A percentile compares a stretch with the other conserved stretches of the same genome.
phyloP scores from a whole-genome alignment of 768 basidiomycete genomes.

The Naganishia friedmannii region DNA sequence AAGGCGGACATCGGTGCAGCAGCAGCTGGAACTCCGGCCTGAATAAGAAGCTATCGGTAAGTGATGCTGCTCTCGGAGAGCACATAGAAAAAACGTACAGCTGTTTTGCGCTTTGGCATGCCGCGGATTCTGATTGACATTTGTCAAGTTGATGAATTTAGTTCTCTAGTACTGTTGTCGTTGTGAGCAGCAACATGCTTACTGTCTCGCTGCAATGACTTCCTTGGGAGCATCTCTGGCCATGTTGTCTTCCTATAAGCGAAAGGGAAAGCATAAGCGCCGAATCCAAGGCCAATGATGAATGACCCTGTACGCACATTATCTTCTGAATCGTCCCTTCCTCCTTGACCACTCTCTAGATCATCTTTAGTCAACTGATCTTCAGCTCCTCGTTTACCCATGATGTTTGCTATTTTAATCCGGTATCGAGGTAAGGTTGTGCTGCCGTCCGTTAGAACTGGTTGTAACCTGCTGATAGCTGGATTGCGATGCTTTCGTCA shows the following conservation, averaged over 20 bases:
- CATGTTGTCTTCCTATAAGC: conserved; percentile 1
- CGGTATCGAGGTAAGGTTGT: neutral
- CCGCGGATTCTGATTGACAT: conserved; percentile 37
- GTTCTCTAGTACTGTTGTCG: neutral
- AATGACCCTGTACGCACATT: neutral
- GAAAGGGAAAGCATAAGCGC: neutral
- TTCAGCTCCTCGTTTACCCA: conserved; percentile 50
- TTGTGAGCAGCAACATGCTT: neutral
- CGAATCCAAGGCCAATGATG: neutral
- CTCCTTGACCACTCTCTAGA: conserved; percentile 33
- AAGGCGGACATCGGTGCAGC: conserved; percentile 17
- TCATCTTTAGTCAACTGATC: conserved; percentile 47
- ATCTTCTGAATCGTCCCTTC: conserved; percentile 36
- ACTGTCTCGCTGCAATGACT: conserved; percentile 22
- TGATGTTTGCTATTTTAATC: conserved; percentile 9
- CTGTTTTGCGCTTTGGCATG: conserved; percentile 45
- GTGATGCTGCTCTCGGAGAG: neutral
- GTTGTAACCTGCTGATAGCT: neutral
- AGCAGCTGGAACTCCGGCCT: conserved; percentile 19
- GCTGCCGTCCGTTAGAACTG: neutral
- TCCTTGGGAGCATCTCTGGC: conserved; percentile 22
- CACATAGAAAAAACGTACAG: neutral
- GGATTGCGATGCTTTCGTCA: neutral
- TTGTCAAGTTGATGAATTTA: neutral
- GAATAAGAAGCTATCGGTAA: neutral